A percentile compares a stretch with the other conserved stretches of the same genome.
Evolutionary conservation across 805 yeast genomes (phyloP).

Genomic region (Lipomyces sp.): DNA sequence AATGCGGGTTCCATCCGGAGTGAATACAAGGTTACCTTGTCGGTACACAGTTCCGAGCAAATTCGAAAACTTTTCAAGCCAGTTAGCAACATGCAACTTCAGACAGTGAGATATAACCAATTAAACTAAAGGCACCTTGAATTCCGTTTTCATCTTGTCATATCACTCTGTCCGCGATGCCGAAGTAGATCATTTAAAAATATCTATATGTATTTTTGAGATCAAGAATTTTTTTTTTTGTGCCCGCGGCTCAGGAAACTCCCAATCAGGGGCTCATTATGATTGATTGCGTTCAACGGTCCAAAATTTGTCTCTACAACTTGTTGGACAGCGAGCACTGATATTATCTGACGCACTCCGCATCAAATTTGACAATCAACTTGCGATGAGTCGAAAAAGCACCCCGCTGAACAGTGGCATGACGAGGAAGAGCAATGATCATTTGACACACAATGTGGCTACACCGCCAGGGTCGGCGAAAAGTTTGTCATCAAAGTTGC

Average conservation of each 20-base stretch:
- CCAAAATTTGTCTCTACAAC: neutral
- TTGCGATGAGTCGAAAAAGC: neutral
- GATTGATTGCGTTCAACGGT: neutral
- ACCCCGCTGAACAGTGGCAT: neutral
- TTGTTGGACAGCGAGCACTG: too few relatives aligned
- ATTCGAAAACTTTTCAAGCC: slow-evolving; percentile 67
- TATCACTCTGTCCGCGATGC: neutral
- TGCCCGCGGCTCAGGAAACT: neutral
- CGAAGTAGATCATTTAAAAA: neutral
- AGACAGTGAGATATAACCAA: neutral
- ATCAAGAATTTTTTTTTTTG: neutral
- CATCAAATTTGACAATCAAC: too few relatives aligned
- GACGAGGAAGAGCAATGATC: slow-evolving; percentile 3
- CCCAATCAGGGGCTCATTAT: neutral
- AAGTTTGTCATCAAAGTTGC: slow-evolving; percentile 66
- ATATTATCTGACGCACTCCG: too few relatives aligned
- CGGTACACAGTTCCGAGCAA: slow-evolving; percentile 92
- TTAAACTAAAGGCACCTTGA: slow-evolving; percentile 44
- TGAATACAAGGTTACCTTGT: slow-evolving; percentile 85
- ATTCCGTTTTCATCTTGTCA: slow-evolving; percentile 77
- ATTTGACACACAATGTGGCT: slow-evolving; percentile 7
- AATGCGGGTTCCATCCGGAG: slow-evolving; percentile 81
- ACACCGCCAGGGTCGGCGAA: slow-evolving; percentile 14
- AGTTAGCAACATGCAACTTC: slow-evolving; percentile 36
- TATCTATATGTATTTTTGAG: neutral